Base-by-base conservation (phyloP, 306 rosid genomes). In the Herpetospermum pedunculosum region DNA sequence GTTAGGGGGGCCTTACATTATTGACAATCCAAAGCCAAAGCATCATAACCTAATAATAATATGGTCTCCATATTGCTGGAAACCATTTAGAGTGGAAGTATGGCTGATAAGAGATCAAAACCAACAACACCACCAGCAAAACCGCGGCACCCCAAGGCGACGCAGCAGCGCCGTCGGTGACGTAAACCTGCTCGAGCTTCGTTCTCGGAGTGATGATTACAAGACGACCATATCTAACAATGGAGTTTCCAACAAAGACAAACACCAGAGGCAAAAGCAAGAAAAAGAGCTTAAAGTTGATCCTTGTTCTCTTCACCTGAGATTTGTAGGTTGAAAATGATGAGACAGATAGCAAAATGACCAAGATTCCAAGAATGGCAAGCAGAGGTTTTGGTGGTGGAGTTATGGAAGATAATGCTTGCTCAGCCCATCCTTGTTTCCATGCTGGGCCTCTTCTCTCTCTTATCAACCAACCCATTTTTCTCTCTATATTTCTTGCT, bases 101-200 rank as follows among this genome's bases (percentile, higher is more conserved):
- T 54, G 94, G 78, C 71, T 81, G 88, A 79, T 52, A 83, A 6
- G 83, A 87, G 8, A 89, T 63, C 87, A 88, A 76, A 8, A 87
- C 53, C 82, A 88, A 60, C 44, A 91, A 79, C 49, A 91, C 49
- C 68, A 84, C 44, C 74, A 91, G 79, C 50, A 87, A 44, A 54
- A 82, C 80, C 0, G 81, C 89, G 15, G 87, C 84, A 1, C 90
- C 87, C 96, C 92, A 91, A 15, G 95, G 91, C 10, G 87, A 81
- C 0, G 86, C 83, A 4, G 80, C 80, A 2, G 74, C 81, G 1
- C 55, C 76, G 28, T 32, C 72, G 0, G 80, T 12, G 12, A 25
- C 41, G 49, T 26, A 47, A 72, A 48, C 79, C 37, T 16, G 70
- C 57, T 4, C 32, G 8, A 2, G 60, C 78, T 82, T 78, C 0